Percentiles rank a stretch among this genome's conserved stretches.
phyloP scores from a whole-genome alignment of 2,329 filamentous ascomycete species.

The Zalaria sp. region DNA sequence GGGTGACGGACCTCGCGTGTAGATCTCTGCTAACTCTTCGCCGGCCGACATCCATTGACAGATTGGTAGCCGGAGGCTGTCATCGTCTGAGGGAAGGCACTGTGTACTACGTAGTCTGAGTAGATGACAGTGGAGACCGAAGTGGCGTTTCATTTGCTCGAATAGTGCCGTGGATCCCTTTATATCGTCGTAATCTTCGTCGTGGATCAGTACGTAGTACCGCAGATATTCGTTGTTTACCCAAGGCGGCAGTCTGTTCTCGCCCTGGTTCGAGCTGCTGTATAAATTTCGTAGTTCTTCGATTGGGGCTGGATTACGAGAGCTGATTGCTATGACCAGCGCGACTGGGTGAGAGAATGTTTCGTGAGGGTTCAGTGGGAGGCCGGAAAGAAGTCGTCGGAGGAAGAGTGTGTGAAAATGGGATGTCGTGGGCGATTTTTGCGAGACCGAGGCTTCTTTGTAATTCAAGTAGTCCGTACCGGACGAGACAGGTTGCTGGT shows the following conservation, averaged over 20 bases:
- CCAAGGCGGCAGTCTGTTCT: constrained; percentile 63
- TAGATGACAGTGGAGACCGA: constrained; percentile 89
- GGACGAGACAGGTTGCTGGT: constrained; percentile 32
- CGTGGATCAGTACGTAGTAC: constrained; percentile 93
- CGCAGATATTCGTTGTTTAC: constrained; percentile 83
- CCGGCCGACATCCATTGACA: constrained; percentile 81
- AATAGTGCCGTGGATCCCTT: constrained; percentile 78
- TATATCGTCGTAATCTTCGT: constrained; percentile 91
- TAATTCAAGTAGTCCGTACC: constrained; percentile 29
- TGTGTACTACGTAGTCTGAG: constrained; percentile 72
- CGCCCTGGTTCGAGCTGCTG: constrained; percentile 65
- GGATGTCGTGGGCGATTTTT: constrained; percentile 12
- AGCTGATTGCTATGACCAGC: constrained; percentile 89
- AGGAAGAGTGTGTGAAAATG: constrained; percentile 77
- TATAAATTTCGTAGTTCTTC: constrained; percentile 79
- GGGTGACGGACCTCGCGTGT: constrained; percentile 38
- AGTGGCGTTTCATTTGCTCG: constrained; percentile 98
- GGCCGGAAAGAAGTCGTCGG: constrained; percentile 64
- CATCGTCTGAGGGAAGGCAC: constrained; percentile 80
- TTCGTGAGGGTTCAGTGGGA: constrained; percentile 71
- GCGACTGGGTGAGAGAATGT: constrained; percentile 91
- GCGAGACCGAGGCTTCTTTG: constrained; percentile 12
- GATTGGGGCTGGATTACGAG: constrained; percentile 67
- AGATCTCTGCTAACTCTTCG: constrained; percentile 68
- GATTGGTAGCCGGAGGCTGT: constrained; percentile 66